A percentile compares a stretch with the other conserved stretches of the same genome.
Evolutionary conservation across 352 stramenopile genomes (phyloP).

Genomic region (Pythium brassicae): DNA sequence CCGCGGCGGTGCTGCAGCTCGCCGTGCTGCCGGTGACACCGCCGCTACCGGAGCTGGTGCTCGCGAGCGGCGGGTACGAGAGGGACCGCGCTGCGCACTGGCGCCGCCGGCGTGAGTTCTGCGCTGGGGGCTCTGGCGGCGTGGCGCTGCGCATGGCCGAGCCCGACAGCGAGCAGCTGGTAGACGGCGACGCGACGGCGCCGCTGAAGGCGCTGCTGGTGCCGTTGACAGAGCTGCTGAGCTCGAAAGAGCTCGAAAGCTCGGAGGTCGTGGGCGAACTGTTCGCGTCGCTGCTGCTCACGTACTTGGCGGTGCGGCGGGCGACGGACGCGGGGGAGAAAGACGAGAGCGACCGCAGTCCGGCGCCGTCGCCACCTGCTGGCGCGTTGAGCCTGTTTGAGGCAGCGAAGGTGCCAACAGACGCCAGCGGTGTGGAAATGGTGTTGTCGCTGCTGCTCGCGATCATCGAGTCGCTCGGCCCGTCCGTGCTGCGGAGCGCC

Average conservation of each 20-base stretch:
- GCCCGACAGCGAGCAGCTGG: background rate
- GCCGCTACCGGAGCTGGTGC: conserved; percentile 26
- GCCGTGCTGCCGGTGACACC: conserved; percentile 44
- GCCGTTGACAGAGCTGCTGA: conserved; percentile 50
- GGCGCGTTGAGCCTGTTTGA: conserved; percentile 21
- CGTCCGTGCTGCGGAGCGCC: conserved; percentile 69
- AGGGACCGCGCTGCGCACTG: conserved; percentile 24
- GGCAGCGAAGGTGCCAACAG: conserved; percentile 25
- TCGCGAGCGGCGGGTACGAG: conserved; percentile 26
- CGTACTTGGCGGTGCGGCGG: conserved; percentile 62
- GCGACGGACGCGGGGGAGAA: background rate
- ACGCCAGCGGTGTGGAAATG: conserved; percentile 41
- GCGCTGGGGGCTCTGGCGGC: conserved; percentile 53
- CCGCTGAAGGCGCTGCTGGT: conserved; percentile 34
- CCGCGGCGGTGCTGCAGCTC: conserved; percentile 45
- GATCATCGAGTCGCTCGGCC: conserved; percentile 69
- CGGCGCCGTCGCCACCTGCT: background rate
- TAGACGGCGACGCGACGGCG: conserved; percentile 16
- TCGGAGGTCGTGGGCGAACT: conserved; percentile 68
- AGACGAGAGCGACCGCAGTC: background rate
- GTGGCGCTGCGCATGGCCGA: conserved; percentile 35
- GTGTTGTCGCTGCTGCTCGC: conserved; percentile 57
- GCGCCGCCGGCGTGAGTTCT: conserved; percentile 47
- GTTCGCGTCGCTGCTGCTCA: conserved; percentile 70
- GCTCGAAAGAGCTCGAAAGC: conserved; percentile 55